Evolutionary conservation across 2,329 filamentous ascomycete species (phyloP), one percentile per base, ranked within the genome.

Genomic region (Aspergillus ustus): DNA sequence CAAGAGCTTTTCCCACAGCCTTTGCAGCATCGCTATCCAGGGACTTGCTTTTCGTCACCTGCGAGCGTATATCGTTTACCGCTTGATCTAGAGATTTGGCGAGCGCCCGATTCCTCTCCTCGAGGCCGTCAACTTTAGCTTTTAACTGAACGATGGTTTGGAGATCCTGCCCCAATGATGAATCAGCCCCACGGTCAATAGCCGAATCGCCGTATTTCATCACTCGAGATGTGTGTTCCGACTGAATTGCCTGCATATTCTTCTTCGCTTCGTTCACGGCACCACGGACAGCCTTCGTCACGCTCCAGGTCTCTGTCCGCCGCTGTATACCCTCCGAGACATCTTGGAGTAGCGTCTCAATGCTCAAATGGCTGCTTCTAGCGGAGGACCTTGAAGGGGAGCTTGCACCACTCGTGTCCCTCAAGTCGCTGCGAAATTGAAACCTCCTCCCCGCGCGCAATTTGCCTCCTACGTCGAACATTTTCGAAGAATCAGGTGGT

Each of bases 271-370:
- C 80, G 20, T 70, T 79, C 48, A 82, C 77, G 22, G 81, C 81
- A 13, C 80, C 81, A 60, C 80, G 78, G 15, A 83, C 78, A 45
- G 77, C 80, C 66, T 81, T 82, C 11, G 80, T 76, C 28, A 83
- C 80, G 5, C 79, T 80, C 81, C 81, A 83, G 4, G 75, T 71
- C 66, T 83, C 81, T 8, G 81, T 80, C 7, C 80, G 79, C 48
- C 75, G 78, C 61, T 82, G 80, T 7, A 83, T 72, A 13, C 79
- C 79, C 60, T 80, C 78, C 1, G 81, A 81, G 31, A 83, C 80
- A 65, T 83, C 81, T 61, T 82, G 79, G 29, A 83, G 77, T 28
- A 83, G 68, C 2, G 73, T 69, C 63, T 83, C 81, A 1, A 83
- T 70, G 13, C 79, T 77, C 56, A 77, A 79, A 17, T 72, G 75